Evolutionary conservation across 192 early-diverging fungal species (phyloP), one percentile per base, ranked within the genome.

Genomic region (Coemansia sp.): DNA sequence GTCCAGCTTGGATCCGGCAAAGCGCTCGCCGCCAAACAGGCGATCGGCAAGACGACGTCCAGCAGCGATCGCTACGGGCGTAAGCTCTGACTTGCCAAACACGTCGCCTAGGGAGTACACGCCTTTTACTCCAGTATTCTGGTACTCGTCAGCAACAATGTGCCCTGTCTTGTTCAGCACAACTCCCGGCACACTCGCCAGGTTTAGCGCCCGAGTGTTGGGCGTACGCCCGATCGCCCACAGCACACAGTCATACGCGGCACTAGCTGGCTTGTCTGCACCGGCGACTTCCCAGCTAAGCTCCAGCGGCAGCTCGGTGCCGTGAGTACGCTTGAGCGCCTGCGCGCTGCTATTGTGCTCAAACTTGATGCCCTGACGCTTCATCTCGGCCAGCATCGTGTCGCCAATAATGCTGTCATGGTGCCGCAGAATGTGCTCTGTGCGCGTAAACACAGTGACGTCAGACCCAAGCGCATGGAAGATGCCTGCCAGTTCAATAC

Each of bases 61-160:
- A 5, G 95, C 95, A 25, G 93, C 93, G 71, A 99, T 98, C 17
- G 97, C 97, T 24, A 96, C 97, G 66, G 95, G 94, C 26, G 97
- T 99, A 56, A 99, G 84, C 84, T 93, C 89, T 24, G 88, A 87
- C 64, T 87, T 79, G 57, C 97, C 97, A 71, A 88, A 92, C 34
- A 96, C 92, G 74, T 99, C 97, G 42, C 97, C 97, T 5, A 99
- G 81, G n/a, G 94, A 89, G 74, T 87, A 92, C 10, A 99, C 73
- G 31, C 88, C 85, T 25, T 81, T 70, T 5, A 71, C 70, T 44
- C 50, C 70, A 7, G 94, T 98, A 60, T 92, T 84, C 74, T 98
- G 95, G 79, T 82, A 98, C 65, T 93, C 91, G 71, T 99, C 90
- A 15, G 84, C 86, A 25, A 80, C 64, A 67, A 99, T 89, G 70